Percentiles rank a stretch among this genome's conserved stretches.
These are phyloP conservation scores for Apiosordaria backusii DNA, from an alignment of 495 filamentous ascomycete genomes.

Conservation along the genomic window DNA sequence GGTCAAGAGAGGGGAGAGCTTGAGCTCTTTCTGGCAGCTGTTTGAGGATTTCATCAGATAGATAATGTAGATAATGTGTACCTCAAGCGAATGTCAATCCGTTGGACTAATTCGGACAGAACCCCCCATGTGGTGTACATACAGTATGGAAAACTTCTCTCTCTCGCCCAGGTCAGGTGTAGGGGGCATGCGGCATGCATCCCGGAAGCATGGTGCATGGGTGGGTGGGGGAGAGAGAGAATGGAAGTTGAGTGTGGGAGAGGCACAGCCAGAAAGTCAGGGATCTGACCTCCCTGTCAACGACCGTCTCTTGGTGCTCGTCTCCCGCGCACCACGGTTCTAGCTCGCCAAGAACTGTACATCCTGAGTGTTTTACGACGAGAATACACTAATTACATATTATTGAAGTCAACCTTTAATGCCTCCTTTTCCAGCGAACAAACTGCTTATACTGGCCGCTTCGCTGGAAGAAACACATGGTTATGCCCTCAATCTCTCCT, in stretches of 20 bases:
- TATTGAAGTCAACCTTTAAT: not conserved
- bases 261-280: constrained; percentile 8
- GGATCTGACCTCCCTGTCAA: not conserved
- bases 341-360: not conserved
- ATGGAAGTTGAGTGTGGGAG: not conserved
- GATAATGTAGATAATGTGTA: not conserved
- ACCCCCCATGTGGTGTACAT: not conserved
- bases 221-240: constrained; percentile 6
- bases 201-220: constrained; percentile 26
- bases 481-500: not conserved
- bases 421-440: not conserved
- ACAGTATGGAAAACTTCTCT: not conserved
- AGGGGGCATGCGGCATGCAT: constrained; percentile 24
- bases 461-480: too few relatives aligned
- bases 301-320: not conserved
- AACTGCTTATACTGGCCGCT: not conserved
- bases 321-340: not conserved
- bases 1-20: not conserved
- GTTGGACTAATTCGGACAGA: not conserved
- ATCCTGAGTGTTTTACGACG: not conserved
- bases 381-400: not conserved
- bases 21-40: not conserved
- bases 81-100: too few relatives aligned
- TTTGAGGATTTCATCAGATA: not conserved
- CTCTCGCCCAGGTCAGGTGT: constrained; percentile 13